Evolutionary conservation across 2,329 filamentous ascomycete genomes (phyloP).

Genomic region (Alternaria incomplexa): DNA sequence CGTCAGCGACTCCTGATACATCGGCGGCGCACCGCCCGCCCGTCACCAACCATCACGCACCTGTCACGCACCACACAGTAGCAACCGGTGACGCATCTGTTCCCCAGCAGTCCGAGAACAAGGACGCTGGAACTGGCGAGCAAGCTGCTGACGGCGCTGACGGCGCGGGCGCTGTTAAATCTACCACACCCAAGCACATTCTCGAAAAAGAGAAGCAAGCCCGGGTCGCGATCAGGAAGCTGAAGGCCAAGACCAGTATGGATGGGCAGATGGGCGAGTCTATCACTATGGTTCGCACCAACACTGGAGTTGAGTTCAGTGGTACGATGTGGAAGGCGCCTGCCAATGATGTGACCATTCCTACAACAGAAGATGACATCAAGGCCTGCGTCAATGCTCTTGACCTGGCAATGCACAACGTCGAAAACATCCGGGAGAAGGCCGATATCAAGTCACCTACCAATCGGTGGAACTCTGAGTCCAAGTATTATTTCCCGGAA

Average conservation of each 20-base stretch:
- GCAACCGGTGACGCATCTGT: not conserved
- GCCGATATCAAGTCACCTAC: not conserved
- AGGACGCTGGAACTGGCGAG: not conserved
- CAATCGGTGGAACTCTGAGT: constrained; percentile 10
- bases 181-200: not conserved
- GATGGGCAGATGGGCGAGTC: not conserved
- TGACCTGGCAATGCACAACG: constrained; percentile 10
- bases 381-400: not conserved
- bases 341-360: not conserved
- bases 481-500: not conserved
- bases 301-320: not conserved
- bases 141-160: too few relatives aligned
- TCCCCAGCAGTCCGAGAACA: not conserved
- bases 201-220: not conserved
- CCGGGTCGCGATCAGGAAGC: not conserved
- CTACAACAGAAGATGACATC: not conserved
- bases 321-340: not conserved
- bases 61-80: not conserved
- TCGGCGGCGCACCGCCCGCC: accelerated
- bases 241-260: not conserved
- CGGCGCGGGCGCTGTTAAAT: not conserved
- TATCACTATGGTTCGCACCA: not conserved
- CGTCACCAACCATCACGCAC: not conserved
- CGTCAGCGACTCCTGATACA: not conserved
- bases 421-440: constrained; percentile 1